Evolutionary conservation across 148 eudicot genomes (phyloP).

Genomic region (Selenicereus undatus): DNA sequence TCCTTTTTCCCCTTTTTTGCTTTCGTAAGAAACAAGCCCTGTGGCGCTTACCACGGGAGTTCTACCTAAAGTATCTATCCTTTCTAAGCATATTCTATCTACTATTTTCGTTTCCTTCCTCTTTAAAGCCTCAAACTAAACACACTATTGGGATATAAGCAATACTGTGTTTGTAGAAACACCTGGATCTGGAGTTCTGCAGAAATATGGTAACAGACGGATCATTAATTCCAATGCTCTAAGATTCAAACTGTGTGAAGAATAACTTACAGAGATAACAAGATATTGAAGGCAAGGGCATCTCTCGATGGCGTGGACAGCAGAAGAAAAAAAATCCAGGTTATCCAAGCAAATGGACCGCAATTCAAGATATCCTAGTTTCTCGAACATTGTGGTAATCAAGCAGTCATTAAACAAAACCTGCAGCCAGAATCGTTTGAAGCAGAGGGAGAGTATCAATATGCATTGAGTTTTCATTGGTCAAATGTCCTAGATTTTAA

Average conservation of each 20-base stretch:
- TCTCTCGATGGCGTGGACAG: slow-evolving; percentile 11
- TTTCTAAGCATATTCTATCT: background rate
- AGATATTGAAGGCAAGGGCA: slow-evolving; percentile 24
- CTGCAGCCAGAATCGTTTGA: slow-evolving; percentile 15
- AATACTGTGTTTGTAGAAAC: background rate
- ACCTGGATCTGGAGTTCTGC: background rate
- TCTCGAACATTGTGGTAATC: slow-evolving; percentile 8
- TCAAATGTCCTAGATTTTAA: background rate
- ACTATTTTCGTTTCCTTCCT: background rate
- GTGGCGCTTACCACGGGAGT: background rate
- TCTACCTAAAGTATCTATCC: background rate
- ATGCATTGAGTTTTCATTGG: background rate
- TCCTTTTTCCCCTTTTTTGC: background rate
- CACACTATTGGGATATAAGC: background rate
- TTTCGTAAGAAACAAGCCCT: background rate
- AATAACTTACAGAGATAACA: slow-evolving; percentile 25
- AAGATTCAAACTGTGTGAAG: background rate
- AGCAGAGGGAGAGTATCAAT: background rate
- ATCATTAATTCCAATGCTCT: background rate
- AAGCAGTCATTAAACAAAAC: slow-evolving; percentile 12
- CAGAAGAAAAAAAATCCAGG: slow-evolving; percentile 11
- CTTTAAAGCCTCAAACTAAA: background rate
- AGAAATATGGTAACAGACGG: background rate
- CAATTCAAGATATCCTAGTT: slow-evolving; percentile 16
- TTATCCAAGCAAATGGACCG: slow-evolving; percentile 2